Conservation (phyloP, 257 asterid genomes). For the Echites panduratus region DNA sequence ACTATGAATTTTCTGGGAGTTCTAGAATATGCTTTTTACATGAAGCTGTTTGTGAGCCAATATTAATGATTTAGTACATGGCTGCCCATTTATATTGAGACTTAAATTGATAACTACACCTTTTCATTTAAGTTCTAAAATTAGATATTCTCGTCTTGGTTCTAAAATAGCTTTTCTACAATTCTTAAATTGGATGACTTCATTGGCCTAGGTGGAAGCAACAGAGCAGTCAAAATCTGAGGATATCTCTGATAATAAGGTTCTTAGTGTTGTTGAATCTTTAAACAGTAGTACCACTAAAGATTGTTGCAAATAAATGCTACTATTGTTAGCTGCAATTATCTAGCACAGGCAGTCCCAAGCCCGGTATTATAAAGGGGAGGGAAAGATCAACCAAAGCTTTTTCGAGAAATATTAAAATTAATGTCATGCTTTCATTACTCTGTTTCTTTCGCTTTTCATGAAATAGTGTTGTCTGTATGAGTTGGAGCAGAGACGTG, state of each 20-base stretch:
- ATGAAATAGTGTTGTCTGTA: too few species aligned
- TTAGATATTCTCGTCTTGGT: conserved; percentile 1
- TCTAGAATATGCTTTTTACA: neutral
- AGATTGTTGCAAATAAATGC: conserved; percentile 24
- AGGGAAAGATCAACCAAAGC: too few species aligned
- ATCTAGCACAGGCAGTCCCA: too few species aligned
- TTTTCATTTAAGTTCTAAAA: conserved; percentile 52
- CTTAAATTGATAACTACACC: conserved; percentile 76
- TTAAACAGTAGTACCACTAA: conserved; percentile 27
- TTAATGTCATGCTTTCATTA: too few species aligned
- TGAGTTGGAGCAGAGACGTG: too few species aligned
- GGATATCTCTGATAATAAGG: conserved; percentile 35
- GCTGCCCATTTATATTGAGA: conserved; percentile 49
- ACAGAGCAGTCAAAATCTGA: conserved; percentile 48
- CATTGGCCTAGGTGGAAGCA: conserved; percentile 47
- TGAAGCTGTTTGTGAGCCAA: neutral
- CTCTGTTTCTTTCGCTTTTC: too few species aligned
- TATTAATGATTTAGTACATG: neutral
- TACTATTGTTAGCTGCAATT: conserved; percentile 26
- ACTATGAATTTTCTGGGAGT: neutral
- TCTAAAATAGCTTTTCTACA: conserved; percentile 9
- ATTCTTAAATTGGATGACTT: conserved; percentile 4
- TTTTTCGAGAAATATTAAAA: too few species aligned
- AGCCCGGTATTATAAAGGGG: too few species aligned
- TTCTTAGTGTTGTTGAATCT: conserved; percentile 37